Evolutionary conservation across 805 yeast genomes (phyloP), one percentile per base, ranked within the genome.

Genomic region (Dipodascopsis uninucleata): DNA sequence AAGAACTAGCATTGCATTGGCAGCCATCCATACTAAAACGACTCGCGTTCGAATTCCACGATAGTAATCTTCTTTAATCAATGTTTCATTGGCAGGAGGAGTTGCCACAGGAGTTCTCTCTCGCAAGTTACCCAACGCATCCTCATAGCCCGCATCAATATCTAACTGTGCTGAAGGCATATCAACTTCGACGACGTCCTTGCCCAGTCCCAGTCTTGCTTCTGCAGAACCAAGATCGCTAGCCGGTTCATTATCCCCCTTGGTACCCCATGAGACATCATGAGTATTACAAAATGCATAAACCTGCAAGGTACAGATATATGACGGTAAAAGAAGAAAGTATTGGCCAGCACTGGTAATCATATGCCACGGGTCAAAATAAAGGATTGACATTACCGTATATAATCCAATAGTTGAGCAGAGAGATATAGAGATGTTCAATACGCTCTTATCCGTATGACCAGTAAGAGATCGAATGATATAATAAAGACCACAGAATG

Each of bases 261-360:
- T 90, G 1, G 98, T 90, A 63, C 97, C 97, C 97, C 97, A 90
- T 5, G 96, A 85, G 37, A 90, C 81, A 70, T 90, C 98, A 64
- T 90, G 96, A 49, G 90, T 82, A 66, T 90, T 90, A 71, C 97
- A 89, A 64, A 90, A 89, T 2, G 97, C 95, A 66, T 90, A 90
- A 50, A 90, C 90, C 64, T 87, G 88, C 61, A 90, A 71, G 41
- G 89, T 90, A 60, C 90, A 89, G 66, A 88, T 81, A 64, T 89
- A 93, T 0, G 94, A 82, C 21, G 98, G 97, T 41, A 90, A 72
- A 73, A 93, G 75, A 55, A 89, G 63, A 67, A 90, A 85, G 71
- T 93, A 90, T 64, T 90, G 98, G 4, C 80, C 43, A 35, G 39
- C 31, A 36, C 95, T 86, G 1, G 96, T 83, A 31, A 93, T 38